Conservation (phyloP, 2,329 filamentous ascomycete species). For the Samsoniella hepiali region DNA sequence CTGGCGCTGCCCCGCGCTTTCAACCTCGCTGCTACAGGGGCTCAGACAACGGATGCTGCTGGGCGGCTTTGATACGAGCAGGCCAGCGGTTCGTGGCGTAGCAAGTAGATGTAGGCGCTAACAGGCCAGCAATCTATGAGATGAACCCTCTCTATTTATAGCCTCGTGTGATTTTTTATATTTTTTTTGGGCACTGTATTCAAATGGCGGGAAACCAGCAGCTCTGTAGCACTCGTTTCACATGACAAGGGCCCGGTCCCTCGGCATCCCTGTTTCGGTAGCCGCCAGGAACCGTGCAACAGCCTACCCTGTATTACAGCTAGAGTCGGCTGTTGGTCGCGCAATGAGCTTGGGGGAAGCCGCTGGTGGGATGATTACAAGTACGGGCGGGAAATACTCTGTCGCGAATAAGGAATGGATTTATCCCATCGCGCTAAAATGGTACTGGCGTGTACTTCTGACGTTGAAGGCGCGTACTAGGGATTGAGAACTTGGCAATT, state of each 20-base stretch:
- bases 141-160: constrained; percentile 10
- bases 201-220: background rate
- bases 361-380: no score
- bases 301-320: background rate
- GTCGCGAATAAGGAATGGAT: no score
- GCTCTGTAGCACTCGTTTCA: background rate
- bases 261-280: constrained; percentile 3
- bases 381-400: no score
- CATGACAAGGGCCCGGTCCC: background rate
- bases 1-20: constrained; percentile 11
- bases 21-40: background rate
- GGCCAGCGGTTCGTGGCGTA: background rate
- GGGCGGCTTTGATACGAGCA: constrained; percentile 3
- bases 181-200: background rate
- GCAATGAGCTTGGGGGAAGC: no score
- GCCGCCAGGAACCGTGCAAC: background rate
- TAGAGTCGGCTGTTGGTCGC: background rate
- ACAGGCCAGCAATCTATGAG: background rate
- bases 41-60: no score
- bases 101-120: background rate
- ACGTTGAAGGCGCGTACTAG: no score
- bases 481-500: no score
- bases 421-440: no score
- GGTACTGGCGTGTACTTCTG: no score
- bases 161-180: background rate